These are phyloP conservation scores for Odontarrhena argentea DNA, from an alignment of 345 rosid species.

Conservation along the genomic window DNA sequence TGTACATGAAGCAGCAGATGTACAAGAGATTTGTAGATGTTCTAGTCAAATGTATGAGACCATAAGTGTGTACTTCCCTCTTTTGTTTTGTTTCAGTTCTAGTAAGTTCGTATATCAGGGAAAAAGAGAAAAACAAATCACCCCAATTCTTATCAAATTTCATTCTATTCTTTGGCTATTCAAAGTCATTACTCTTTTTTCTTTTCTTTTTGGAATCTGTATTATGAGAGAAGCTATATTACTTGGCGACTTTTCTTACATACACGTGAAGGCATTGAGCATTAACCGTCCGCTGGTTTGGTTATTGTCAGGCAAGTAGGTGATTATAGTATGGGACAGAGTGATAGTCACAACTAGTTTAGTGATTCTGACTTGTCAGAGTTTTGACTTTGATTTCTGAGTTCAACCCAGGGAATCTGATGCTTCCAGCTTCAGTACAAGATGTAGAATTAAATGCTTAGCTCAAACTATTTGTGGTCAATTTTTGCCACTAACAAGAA, in stretches of 20 bases:
- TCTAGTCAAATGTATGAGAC: constrained; percentile 79
- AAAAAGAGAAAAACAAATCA: constrained; percentile 8
- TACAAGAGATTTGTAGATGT: constrained; percentile 83
- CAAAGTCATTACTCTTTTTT: background rate
- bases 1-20: constrained; percentile 89
- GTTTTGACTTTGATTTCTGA: constrained; percentile 4
- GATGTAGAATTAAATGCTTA: background rate
- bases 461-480: background rate
- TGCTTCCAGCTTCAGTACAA: background rate
- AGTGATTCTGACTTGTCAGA: constrained; percentile 2
- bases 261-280: constrained; percentile 28
- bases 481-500: background rate
- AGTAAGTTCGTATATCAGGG: constrained; percentile 12
- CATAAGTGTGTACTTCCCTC: constrained; percentile 29
- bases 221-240: background rate
- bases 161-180: constrained; percentile 24
- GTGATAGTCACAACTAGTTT: constrained; percentile 19
- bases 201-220: constrained; percentile 4
- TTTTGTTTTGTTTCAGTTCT: constrained; percentile 3
- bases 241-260: constrained; percentile 5
- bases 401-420: constrained; percentile 20
- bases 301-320: constrained; percentile 12
- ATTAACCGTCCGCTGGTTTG: background rate
- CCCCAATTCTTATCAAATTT: constrained; percentile 22
- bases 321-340: constrained; percentile 29